These are phyloP conservation scores for Paraleonurus japonicus DNA, from an alignment of 257 asterid species.

Conservation along the genomic window DNA sequence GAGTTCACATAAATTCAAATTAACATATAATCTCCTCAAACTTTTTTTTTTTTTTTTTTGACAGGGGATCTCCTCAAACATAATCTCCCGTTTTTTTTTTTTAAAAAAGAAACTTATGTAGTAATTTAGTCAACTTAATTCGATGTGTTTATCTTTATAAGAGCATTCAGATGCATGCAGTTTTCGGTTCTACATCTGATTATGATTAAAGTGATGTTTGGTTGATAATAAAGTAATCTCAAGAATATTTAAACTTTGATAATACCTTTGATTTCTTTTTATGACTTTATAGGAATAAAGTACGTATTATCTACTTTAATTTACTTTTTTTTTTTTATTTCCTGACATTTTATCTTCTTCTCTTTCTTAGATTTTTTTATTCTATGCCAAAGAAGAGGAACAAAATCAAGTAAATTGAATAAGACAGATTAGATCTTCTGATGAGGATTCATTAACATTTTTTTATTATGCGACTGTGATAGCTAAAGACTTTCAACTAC, in stretches of 20 bases:
- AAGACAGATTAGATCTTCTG: too few relatives aligned
- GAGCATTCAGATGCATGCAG: not conserved
- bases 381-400: too few relatives aligned
- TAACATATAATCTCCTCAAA: too few relatives aligned
- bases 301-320: conserved; percentile 20
- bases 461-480: too few relatives aligned
- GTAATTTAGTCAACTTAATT: conserved; percentile 39
- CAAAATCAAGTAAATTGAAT: too few relatives aligned
- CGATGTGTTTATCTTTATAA: conserved; percentile 10
- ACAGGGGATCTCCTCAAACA: too few relatives aligned
- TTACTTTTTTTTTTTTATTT: conserved; percentile 5
- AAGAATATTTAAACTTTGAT: conserved; percentile 22
- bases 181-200: conserved; percentile 29
- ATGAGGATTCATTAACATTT: too few relatives aligned
- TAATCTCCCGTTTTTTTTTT: too few relatives aligned
- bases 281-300: conserved; percentile 10
- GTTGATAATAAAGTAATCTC: conserved; percentile 25
- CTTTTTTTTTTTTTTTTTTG: too few relatives aligned
- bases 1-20: too few relatives aligned
- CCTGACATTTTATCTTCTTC: not conserved
- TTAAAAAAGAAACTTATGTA: not conserved
- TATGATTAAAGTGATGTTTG: conserved; percentile 23
- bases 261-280: conserved; percentile 21
- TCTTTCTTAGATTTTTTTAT: not conserved
- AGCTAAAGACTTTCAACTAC: too few relatives aligned